Conservation (phyloP, 106 monocot species). For the Apostasia ramifera region DNA sequence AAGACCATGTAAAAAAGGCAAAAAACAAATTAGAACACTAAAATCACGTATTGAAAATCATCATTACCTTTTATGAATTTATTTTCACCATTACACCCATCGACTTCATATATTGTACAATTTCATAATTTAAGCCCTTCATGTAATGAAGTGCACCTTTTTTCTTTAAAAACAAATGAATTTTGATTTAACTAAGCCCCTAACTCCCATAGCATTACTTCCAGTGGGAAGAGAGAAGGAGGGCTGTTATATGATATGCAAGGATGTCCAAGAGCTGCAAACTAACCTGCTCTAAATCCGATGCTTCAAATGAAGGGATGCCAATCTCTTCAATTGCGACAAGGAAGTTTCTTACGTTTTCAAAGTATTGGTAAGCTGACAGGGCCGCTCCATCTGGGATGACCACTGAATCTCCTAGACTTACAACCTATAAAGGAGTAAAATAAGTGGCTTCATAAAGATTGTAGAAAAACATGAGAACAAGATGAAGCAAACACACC, state of each 20-base stretch:
- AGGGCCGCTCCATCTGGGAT: conserved; percentile 78
- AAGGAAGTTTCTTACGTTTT: conserved; percentile 93
- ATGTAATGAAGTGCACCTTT: background rate
- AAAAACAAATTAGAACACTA: background rate
- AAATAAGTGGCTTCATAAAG: background rate
- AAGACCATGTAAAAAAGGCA: background rate
- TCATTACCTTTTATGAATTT: too few relatives aligned
- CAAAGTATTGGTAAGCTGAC: conserved; percentile 94
- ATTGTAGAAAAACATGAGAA: background rate
- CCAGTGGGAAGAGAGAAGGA: background rate
- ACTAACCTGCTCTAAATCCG: conserved; percentile 90
- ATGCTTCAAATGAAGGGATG: conserved; percentile 86
- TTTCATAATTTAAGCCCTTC: too few relatives aligned
- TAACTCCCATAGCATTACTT: too few relatives aligned
- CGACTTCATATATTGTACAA: too few relatives aligned
- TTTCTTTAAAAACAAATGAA: background rate
- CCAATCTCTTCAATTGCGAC: conserved; percentile 80
- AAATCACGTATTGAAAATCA: too few relatives aligned
- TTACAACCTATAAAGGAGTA: conserved; percentile 54
- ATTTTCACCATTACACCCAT: too few relatives aligned
- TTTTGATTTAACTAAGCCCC: background rate
- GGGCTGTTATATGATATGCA: background rate
- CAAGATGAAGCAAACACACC: too few relatives aligned
- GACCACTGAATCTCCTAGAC: conserved; percentile 48
- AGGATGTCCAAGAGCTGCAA: background rate